Conservation (phyloP, 305 asterid genomes). For the Fraxinus angustifolia region DNA sequence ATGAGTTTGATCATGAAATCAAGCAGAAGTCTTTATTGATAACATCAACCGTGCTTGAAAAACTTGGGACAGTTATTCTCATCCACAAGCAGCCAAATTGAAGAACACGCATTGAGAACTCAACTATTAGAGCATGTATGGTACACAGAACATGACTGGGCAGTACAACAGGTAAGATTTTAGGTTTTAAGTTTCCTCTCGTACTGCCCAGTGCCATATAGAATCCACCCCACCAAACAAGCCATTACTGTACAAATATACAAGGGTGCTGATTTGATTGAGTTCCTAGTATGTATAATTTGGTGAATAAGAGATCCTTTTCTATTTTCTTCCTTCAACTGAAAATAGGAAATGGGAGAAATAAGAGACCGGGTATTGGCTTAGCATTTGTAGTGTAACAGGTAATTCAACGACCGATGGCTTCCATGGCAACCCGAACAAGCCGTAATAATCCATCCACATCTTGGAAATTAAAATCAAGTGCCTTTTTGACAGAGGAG, state of each 20-base stretch:
- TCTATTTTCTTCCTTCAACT: constrained; percentile 15
- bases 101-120: not conserved
- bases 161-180: not conserved
- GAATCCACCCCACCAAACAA: not conserved
- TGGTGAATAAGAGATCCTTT: constrained; percentile 16
- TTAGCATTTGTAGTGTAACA: constrained; percentile 12
- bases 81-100: not conserved
- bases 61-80: not conserved
- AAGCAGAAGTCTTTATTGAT: not conserved
- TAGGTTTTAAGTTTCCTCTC: not conserved
- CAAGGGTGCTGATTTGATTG: constrained; percentile 25
- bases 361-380: constrained; percentile 24
- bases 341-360: not conserved
- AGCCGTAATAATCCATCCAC: constrained; percentile 73
- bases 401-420: constrained; percentile 46
- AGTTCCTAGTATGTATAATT: not conserved
- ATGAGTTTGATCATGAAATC: not conserved
- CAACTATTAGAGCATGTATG: not conserved
- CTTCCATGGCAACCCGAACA: constrained; percentile 82
- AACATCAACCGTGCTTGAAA: not conserved
- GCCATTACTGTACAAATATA: constrained; percentile 36
- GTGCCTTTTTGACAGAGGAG: constrained; percentile 62
- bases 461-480: constrained; percentile 89
- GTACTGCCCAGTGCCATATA: not conserved
- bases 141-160: not conserved